Percentiles rank a stretch among this genome's conserved stretches.
Evolutionary conservation across 306 rosid genomes (phyloP).

Genomic region (Pyrus bretschneideri): DNA sequence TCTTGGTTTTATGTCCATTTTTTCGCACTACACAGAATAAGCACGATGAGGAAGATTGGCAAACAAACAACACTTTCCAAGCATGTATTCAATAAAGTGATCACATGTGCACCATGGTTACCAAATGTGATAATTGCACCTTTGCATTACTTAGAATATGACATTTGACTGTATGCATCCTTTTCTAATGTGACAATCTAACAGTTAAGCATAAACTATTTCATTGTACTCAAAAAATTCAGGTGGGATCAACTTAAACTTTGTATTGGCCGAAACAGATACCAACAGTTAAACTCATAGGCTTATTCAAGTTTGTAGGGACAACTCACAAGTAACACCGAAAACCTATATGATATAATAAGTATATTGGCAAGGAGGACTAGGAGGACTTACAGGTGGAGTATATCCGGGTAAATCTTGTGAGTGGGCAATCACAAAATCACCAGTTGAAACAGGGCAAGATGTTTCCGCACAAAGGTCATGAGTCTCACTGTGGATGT

Average conservation of each 20-base stretch:
- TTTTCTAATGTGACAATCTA: not conserved
- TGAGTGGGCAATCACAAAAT: conserved; percentile 71
- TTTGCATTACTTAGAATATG: too few species aligned
- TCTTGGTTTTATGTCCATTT: not conserved
- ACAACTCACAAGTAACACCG: not conserved
- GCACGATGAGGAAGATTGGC: not conserved
- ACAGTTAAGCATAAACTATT: not conserved
- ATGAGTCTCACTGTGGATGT: conserved; percentile 66
- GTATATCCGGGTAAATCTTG: conserved; percentile 68
- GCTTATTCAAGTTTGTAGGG: not conserved
- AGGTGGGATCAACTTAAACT: not conserved
- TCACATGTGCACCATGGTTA: not conserved
- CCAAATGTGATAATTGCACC: not conserved
- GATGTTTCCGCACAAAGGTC: conserved; percentile 79
- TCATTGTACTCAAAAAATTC: not conserved
- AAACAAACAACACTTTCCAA: not conserved
- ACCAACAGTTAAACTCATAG: not conserved
- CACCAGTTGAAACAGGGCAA: conserved; percentile 74
- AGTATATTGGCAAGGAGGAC: conserved; percentile 26
- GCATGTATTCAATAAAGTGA: not conserved
- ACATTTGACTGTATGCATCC: not conserved
- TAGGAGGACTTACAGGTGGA: conserved; percentile 77
- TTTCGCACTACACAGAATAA: not conserved
- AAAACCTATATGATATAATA: not conserved
- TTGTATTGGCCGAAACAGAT: not conserved